Conservation (phyloP, 495 filamentous ascomycete genomes). For the Aspergillus incahuasiensis region DNA sequence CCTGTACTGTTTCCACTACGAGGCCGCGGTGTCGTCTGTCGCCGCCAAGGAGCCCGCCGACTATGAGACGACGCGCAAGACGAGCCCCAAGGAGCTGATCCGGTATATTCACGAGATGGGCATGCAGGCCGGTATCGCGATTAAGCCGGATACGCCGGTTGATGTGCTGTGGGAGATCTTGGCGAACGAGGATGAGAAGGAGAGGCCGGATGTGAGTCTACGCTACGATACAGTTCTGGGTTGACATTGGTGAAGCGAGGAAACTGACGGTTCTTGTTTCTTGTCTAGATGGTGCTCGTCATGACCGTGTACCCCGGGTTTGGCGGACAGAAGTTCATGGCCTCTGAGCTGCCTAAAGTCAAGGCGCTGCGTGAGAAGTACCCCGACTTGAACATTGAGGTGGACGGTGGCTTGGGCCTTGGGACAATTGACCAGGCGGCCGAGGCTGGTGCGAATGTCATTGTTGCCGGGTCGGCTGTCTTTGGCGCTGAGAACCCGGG, state of each 20-base stretch:
- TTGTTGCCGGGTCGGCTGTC: conserved; percentile 94
- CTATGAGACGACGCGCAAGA: conserved; percentile 56
- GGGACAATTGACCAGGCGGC: conserved; percentile 92
- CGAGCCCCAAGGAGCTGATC: conserved; percentile 79
- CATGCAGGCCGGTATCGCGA: conserved; percentile 89
- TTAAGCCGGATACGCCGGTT: conserved; percentile 88
- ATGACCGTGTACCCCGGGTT: conserved; percentile 99
- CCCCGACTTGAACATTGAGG: conserved; percentile 91
- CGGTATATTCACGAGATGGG: conserved; percentile 81
- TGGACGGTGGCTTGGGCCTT: conserved; percentile 85
- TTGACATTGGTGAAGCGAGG: not conserved
- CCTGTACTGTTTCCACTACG: conserved; percentile 99
- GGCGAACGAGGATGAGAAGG: conserved; percentile 61
- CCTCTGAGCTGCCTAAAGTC: conserved; percentile 90
- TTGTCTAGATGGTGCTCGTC: conserved; percentile 89
- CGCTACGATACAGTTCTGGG: too few species aligned
- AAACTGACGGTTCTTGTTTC: not conserved
- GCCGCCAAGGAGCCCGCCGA: conserved; percentile 75
- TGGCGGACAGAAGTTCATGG: conserved; percentile 98
- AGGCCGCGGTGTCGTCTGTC: conserved; percentile 82
- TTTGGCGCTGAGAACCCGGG: conserved; percentile 87
- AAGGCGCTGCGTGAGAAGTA: conserved; percentile 74
- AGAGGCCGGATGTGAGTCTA: conserved; percentile 78
- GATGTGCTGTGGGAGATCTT: conserved; percentile 89
- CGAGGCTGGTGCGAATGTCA: conserved; percentile 94